Conservation (phyloP, 148 eudicot genomes). For the Camellia japonica region DNA sequence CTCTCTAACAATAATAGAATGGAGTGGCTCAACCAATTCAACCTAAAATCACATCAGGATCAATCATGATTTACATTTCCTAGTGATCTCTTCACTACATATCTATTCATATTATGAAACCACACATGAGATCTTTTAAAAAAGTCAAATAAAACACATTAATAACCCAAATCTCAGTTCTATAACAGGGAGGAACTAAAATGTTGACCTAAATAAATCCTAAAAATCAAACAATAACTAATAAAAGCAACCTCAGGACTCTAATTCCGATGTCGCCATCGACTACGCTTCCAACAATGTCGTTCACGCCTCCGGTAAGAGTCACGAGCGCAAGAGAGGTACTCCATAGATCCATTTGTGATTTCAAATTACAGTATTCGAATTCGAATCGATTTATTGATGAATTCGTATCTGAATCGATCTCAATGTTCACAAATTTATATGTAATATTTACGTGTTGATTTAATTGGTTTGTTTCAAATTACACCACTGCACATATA, state of each 20-base stretch:
- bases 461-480: too few relatives aligned
- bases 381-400: too few relatives aligned
- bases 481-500: too few relatives aligned
- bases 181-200: background rate
- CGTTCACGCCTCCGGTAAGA: too few relatives aligned
- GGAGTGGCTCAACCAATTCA: conserved; percentile 87
- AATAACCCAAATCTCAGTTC: background rate
- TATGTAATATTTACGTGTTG: too few relatives aligned
- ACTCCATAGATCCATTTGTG: too few relatives aligned
- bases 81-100: background rate
- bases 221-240: background rate
- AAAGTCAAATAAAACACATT: background rate
- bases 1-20: conserved; percentile 62
- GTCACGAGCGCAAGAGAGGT: too few relatives aligned
- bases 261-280: too few relatives aligned
- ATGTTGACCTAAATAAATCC: background rate
- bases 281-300: too few relatives aligned
- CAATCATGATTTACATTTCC: background rate
- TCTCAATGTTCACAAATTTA: too few relatives aligned
- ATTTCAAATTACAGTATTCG: too few relatives aligned
- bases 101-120: background rate
- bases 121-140: background rate
- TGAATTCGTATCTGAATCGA: too few relatives aligned
- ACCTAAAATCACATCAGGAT: conserved; percentile 47
- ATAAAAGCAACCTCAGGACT: background rate